Evolutionary conservation across 805 yeast species (phyloP), one percentile per base, ranked within the genome.

Genomic region (Starmerella apis): DNA sequence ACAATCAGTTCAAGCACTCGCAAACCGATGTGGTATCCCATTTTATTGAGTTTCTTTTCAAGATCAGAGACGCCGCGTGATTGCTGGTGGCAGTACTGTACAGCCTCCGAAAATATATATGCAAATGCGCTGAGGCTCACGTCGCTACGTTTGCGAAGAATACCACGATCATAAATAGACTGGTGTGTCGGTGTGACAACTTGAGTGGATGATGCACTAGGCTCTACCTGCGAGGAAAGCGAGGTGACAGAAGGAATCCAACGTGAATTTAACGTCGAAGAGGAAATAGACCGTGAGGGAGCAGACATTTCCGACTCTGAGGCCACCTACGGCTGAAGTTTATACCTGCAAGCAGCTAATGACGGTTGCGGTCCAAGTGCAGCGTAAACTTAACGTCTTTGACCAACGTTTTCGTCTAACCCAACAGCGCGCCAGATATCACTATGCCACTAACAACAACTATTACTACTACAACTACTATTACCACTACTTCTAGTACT

Each of bases 21-120:
- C 49, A 78, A 75, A 2, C 95, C 95, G 35, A 86, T 76, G 35
- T 79, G 78, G 62, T 85, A 84, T 0, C 95, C 95, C 38, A 83
- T 66, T 10, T 79, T 76, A 62, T 82, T 85, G 45, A 86, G 71
- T 47, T 80, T 63, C 9, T 71, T 62, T 47, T 60, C 86, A 35
- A 80, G 62, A 57, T 85, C 88, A 51, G 77, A 79, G 25, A 86
- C 72, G 14, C 86, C 86, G 50, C 74, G 76, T 6, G 85, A 76
- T 46, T 76, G 71, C 43, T 70, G 68, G 51, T 80, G 81, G 28
- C 78, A 69, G 72, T 82, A 77, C 53, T 78, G 78, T 10, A 86
- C 80, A 36, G 81, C 74, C 56, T 83, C 88, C 62, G 80, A 69
- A 58, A 83, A 84, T 19, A 86, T 66, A 57, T 79, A 82, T 25